Percentiles rank a stretch among this genome's conserved stretches.
Evolutionary conservation across 176 grass and related monocot genomes (phyloP).

Genomic region (Carex cristatella): DNA sequence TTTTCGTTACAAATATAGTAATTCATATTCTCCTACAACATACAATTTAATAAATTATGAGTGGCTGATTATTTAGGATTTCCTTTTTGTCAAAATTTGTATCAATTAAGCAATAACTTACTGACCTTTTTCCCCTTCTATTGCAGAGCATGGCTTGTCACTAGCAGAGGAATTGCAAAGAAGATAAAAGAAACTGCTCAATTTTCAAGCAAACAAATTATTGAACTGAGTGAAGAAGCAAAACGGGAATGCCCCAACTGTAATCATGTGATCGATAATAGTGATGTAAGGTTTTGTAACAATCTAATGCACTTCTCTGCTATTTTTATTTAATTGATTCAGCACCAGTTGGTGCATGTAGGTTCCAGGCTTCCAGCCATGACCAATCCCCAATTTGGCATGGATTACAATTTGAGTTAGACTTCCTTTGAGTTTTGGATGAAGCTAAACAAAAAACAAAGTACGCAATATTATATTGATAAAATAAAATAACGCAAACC

Average conservation of each 20-base stretch:
- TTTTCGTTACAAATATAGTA: not conserved
- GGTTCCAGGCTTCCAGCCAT: not conserved
- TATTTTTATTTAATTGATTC: not conserved
- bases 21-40: not conserved
- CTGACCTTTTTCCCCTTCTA: not conserved
- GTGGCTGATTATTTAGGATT: not conserved
- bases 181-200: slow-evolving; percentile 57
- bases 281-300: slow-evolving; percentile 46
- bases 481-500: not conserved
- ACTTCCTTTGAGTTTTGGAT: not conserved
- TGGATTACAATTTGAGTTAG: not conserved
- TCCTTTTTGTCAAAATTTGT: not conserved
- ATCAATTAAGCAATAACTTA: not conserved
- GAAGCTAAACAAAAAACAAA: not conserved
- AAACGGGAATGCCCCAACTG: slow-evolving; percentile 71
- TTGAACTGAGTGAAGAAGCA: slow-evolving; percentile 52
- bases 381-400: not conserved
- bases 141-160: slow-evolving; percentile 74
- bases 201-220: slow-evolving; percentile 38
- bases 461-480: not conserved
- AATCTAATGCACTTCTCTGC: not conserved
- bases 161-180: slow-evolving; percentile 64
- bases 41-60: not conserved
- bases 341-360: not conserved
- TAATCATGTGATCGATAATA: slow-evolving; percentile 72